Evolutionary conservation across 2,329 filamentous ascomycete species (phyloP).

Genomic region (Lasiodiplodia sp.): DNA sequence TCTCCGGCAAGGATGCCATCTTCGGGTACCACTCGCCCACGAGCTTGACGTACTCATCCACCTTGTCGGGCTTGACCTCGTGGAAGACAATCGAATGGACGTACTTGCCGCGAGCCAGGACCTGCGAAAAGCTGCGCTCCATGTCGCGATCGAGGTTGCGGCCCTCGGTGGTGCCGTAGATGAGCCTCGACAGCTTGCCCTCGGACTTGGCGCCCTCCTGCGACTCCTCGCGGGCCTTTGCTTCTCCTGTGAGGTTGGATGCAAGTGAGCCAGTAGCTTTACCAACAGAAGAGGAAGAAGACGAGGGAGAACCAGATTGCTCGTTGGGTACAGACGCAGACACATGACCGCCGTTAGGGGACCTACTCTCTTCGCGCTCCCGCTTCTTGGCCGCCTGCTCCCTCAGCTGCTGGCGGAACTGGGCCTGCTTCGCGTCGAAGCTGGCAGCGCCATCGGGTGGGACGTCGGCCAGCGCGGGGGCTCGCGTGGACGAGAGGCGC

Average conservation of each 20-base stretch:
- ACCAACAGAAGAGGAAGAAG: slow-evolving; percentile 40
- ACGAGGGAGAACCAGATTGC: slow-evolving; percentile 43
- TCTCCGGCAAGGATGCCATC: slow-evolving; percentile 83
- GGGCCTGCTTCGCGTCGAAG: slow-evolving; percentile 84
- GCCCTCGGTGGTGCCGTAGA: slow-evolving; percentile 96
- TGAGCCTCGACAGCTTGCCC: slow-evolving; percentile 80
- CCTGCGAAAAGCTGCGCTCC: slow-evolving; percentile 93
- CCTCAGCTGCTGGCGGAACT: slow-evolving; percentile 83
- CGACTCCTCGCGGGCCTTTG: slow-evolving; percentile 65
- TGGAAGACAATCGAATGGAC: slow-evolving; percentile 98
- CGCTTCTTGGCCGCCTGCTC: slow-evolving; percentile 75
- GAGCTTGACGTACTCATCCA: slow-evolving; percentile 91
- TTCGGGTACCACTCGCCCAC: slow-evolving; percentile 92
- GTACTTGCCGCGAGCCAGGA: slow-evolving; percentile 94
- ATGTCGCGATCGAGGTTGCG: slow-evolving; percentile 94
- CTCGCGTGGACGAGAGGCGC: slow-evolving; percentile 13
- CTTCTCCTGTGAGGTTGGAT: slow-evolving; percentile 56
- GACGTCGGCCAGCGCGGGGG: slow-evolving; percentile 87
- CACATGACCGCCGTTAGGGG: slow-evolving; percentile 44
- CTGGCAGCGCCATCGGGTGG: slow-evolving; percentile 72
- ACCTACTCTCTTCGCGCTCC: slow-evolving; percentile 85
- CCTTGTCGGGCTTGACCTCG: slow-evolving; percentile 92
- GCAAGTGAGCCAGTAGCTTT: slow-evolving; percentile 69
- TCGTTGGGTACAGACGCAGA: slow-evolving; percentile 46
- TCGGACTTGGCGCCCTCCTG: slow-evolving; percentile 68